phyloP scores from a whole-genome alignment of 2,329 filamentous ascomycete species.

The Alternaria sp. region DNA sequence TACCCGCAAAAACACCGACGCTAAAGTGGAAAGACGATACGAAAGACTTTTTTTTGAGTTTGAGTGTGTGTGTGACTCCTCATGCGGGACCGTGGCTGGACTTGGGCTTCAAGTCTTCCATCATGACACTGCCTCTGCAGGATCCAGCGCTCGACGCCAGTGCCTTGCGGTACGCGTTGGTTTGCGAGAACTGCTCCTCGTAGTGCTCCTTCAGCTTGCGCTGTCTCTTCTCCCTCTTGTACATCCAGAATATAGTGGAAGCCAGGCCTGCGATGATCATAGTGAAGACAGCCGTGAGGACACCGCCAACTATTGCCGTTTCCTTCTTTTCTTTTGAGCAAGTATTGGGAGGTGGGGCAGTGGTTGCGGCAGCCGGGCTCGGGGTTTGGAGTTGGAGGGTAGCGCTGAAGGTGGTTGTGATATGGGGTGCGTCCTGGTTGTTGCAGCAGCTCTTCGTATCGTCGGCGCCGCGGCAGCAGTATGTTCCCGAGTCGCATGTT shows the following conservation, averaged over 20 bases:
- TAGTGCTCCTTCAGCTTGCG: slow-evolving; percentile 44
- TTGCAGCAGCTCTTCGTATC: slow-evolving; percentile 39
- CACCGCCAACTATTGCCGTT: slow-evolving; percentile 32
- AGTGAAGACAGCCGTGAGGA: slow-evolving; percentile 33
- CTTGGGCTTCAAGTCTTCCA: slow-evolving; percentile 8
- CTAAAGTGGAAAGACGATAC: slow-evolving; percentile 2
- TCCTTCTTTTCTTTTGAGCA: slow-evolving; percentile 27
- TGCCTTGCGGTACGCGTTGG: slow-evolving; percentile 32
- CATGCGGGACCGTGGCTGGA: background rate
- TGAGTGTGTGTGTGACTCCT: background rate
- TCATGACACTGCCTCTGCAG: slow-evolving; percentile 6
- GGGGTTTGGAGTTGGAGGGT: slow-evolving; percentile 23
- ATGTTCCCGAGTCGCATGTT: slow-evolving; percentile 42
- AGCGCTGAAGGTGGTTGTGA: slow-evolving; percentile 31
- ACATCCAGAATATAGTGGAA: slow-evolving; percentile 29
- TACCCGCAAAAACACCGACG: slow-evolving; percentile 6
- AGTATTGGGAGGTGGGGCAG: slow-evolving; percentile 7
- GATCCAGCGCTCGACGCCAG: slow-evolving; percentile 19
- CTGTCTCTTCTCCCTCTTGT: slow-evolving; percentile 39
- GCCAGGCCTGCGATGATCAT: slow-evolving; percentile 23
- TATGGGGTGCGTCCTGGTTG: slow-evolving; percentile 29
- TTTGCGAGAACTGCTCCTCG: slow-evolving; percentile 39
- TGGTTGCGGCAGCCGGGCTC: slow-evolving; percentile 10
- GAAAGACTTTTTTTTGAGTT: background rate
- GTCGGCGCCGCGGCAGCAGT: slow-evolving; percentile 40